Base-by-base conservation (phyloP, 257 asterid genomes). In the Plantago elongata region DNA sequence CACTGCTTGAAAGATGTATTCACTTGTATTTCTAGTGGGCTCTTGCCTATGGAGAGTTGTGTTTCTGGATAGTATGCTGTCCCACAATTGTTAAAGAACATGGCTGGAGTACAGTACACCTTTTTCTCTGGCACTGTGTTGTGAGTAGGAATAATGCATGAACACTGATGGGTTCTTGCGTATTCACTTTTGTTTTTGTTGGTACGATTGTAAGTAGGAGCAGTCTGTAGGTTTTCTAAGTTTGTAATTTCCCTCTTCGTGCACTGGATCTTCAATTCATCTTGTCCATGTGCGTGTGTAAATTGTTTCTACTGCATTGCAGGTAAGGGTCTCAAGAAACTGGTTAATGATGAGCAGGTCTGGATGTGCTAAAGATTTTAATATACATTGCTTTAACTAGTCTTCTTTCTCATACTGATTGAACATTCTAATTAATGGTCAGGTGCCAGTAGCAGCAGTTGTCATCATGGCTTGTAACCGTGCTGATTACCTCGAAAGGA, bases 391-490 rank as follows among this genome's bases (percentile, higher is more conserved):
- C 50, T 37, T 50, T 69, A 18, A 71, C 51, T 70, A 55, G 57
- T 52, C 40, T 58, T 45, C n/a, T 42, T 40, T 40, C 54, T 51
- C 54, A 34, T 69, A 61, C 48, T 44, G 54, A 72, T 54, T 61
- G 67, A 75, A 63, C 69, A 63, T 68, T 62, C 63, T 72, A 65
- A 63, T 74, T 65, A 65, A 61, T 65, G 69, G 63, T 63, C 86
- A 93, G 99, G 87, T 74, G 65, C 91, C 96, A 57, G 89, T 89
- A 60, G 96, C 99, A 47, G 99, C 97, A 51, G 92, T 93, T 50
- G 99, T 93, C 59, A 78, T 93, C 50, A 93, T 93, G 97, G 96
- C 99, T 70, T 93, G 99, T 79, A 89, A 79, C 76, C 96, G 97
- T 72, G 95, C 97, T 57, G 99, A 93, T 81, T 93, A 93, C 81